Evolutionary conservation across 2,329 filamentous ascomycete genomes (phyloP), one percentile per base, ranked within the genome.

Genomic region (Beauveria rudraprayagi): DNA sequence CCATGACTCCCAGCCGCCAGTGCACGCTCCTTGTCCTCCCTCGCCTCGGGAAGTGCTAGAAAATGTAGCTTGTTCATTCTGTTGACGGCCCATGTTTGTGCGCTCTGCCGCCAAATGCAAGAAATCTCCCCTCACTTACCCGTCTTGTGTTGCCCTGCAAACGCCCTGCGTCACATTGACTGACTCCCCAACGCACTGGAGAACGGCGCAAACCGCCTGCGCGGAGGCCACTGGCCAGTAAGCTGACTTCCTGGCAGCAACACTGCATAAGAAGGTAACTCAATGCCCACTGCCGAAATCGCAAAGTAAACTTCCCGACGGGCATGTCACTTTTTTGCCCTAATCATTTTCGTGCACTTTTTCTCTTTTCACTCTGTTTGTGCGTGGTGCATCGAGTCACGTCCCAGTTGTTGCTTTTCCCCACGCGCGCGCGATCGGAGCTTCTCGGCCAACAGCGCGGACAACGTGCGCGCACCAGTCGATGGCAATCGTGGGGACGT

Each of bases 381-480:
- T 58, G 56, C 51, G 56, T 37, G 47, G 28, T 47, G 41, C 17
- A 40, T 16, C 11, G 17, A 3, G 28, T 17, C n/a, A 30, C 30
- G 30, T 11, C 30, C 30, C 30, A 11, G 16, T 24, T 24, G 19
- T 19, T 41, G 19, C 17, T 24, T 24, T 19, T 34, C 28, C 56
- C 55, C 56, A 30, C 52, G 26, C 51, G 28, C 44, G 30, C 53
- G 37, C 16, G 22, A 62, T 66, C 64, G 64, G 68, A 61, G 63
- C 65, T 61, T 66, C 60, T 65, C 66, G 67, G 66, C 68, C 67
- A 68, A 53, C 64, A 52, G 52, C 55, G 50, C 62, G 51, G 55
- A 63, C 63, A 69, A 69, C 67, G 66, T 69, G 67, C 65, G 48
- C 58, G 55, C 43, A 28, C 28, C 50, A 34, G 56, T 55, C 58